Percentiles rank a stretch among this genome's conserved stretches.
Evolutionary conservation across 1,284 basidiomycete species (phyloP).

Genomic region (Sanghuangporus weigelae): DNA sequence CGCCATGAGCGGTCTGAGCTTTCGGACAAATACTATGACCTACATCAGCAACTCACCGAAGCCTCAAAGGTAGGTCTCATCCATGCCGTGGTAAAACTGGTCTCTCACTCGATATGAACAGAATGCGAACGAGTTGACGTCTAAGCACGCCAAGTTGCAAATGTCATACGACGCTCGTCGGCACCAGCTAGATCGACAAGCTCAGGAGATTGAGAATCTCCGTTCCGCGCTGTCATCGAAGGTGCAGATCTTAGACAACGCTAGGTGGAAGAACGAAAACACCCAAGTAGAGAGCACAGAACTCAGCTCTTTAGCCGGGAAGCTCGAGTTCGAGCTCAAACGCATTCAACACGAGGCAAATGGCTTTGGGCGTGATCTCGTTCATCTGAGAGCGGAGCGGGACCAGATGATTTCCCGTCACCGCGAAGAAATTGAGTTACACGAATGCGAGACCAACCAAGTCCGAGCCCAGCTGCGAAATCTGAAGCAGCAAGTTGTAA

Average conservation of each 20-base stretch:
- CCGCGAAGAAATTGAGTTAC: conserved; percentile 45
- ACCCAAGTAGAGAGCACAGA: conserved; percentile 59
- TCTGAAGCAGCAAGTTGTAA: conserved; percentile 64
- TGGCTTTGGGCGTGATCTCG: conserved; percentile 69
- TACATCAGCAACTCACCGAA: conserved; percentile 60
- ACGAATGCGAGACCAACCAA: conserved; percentile 60
- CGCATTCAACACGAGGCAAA: conserved; percentile 71
- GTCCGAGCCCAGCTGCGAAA: conserved; percentile 57
- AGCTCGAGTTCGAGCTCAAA: conserved; percentile 62
- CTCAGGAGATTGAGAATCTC: conserved; percentile 69
- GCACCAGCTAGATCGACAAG: conserved; percentile 64
- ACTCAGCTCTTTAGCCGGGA: conserved; percentile 54
- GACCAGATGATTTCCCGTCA: conserved; percentile 53
- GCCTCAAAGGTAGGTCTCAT: conserved; percentile 51
- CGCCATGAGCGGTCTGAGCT: conserved; percentile 68
- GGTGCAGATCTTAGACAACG: conserved; percentile 56
- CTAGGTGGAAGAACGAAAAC: conserved; percentile 53
- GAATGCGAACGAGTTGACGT: conserved; percentile 56
- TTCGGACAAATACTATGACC: conserved; percentile 58
- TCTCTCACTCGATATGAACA: conserved; percentile 23
- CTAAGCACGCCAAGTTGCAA: conserved; percentile 54
- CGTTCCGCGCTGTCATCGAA: conserved; percentile 56
- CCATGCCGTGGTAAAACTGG: not conserved
- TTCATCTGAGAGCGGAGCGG: conserved; percentile 57
- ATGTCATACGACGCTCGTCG: conserved; percentile 66